These are phyloP conservation scores for Fraxinus nigra DNA, from an alignment of 305 asterid species.

Conservation along the genomic window DNA sequence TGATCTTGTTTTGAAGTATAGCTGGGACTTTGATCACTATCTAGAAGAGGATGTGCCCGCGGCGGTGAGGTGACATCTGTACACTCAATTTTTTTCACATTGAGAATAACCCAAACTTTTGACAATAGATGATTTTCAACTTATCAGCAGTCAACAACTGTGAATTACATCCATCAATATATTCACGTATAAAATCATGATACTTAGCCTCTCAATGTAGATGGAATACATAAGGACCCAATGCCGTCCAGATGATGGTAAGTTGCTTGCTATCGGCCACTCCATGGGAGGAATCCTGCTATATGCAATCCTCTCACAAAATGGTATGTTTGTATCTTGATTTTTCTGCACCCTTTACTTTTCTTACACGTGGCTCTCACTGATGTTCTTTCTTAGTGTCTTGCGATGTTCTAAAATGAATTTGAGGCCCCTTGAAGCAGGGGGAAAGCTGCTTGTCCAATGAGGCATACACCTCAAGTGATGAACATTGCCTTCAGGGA, in stretches of 20 bases:
- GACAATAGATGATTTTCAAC: not conserved
- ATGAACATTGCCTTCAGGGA: not conserved
- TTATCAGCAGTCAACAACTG: not conserved
- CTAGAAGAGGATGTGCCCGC: constrained; percentile 38
- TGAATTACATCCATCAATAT: not conserved
- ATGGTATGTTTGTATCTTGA: constrained; percentile 15
- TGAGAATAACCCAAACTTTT: not conserved
- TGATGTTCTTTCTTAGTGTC: not conserved
- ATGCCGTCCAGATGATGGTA: constrained; percentile 26
- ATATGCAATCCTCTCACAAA: constrained; percentile 36
- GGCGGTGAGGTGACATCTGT: constrained; percentile 39
- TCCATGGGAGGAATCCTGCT: constrained; percentile 47
- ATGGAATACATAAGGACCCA: constrained; percentile 35
- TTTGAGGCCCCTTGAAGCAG: not conserved
- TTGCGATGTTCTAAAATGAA: not conserved
- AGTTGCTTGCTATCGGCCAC: constrained; percentile 41
- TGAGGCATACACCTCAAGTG: not conserved
- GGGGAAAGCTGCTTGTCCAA: not conserved
- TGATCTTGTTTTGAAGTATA: constrained; percentile 27
- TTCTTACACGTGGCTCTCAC: not conserved
- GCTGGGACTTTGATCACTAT: constrained; percentile 41
- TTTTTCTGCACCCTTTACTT: not conserved
- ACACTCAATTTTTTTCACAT: not conserved
- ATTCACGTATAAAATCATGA: not conserved
- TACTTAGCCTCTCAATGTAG: constrained; percentile 8